Percentiles rank a stretch among this genome's conserved stretches.
phyloP scores from a whole-genome alignment of 805 yeast species.

The Sporopachydermia lactativora region DNA sequence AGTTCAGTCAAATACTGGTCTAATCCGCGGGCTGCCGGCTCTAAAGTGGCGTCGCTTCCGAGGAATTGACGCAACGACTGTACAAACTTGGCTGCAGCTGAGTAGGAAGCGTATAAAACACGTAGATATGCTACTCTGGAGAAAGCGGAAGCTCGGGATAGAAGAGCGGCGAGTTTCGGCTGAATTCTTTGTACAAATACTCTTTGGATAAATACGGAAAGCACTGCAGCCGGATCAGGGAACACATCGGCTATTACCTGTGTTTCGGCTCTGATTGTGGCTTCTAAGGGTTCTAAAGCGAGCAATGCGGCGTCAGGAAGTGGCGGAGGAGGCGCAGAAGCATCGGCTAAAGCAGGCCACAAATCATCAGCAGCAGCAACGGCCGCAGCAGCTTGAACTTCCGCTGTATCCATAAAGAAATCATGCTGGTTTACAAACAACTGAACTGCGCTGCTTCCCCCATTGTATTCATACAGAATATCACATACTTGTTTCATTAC shows the following conservation, averaged over 20 bases:
- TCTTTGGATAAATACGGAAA: constrained; percentile 58
- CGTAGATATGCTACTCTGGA: constrained; percentile 66
- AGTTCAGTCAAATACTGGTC: constrained; percentile 65
- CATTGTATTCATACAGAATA: constrained; percentile 66
- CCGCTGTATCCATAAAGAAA: constrained; percentile 35
- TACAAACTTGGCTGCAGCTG: constrained; percentile 42
- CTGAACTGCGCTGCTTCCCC: constrained; percentile 70
- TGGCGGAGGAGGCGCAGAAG: too few species aligned
- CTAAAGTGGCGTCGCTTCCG: constrained; percentile 24
- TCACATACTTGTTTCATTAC: constrained; percentile 53
- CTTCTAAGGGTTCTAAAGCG: constrained; percentile 38
- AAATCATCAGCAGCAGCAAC: constrained; percentile 27
- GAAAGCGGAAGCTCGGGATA: constrained; percentile 47
- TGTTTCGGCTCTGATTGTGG: constrained; percentile 57
- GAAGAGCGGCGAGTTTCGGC: constrained; percentile 31
- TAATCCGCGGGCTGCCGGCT: constrained; percentile 29
- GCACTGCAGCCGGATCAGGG: constrained; percentile 50
- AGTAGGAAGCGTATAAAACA: constrained; percentile 52
- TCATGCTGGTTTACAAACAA: constrained; percentile 72
- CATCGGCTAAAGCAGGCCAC: constrained; percentile 52
- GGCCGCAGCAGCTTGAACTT: constrained; percentile 17
- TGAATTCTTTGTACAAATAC: constrained; percentile 56
- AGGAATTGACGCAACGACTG: constrained; percentile 52
- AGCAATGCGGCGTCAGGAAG: constrained; percentile 21
- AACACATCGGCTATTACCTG: constrained; percentile 64